Base-by-base conservation (phyloP, 306 rosid genomes). In the Astragalus glycyphyllos region DNA sequence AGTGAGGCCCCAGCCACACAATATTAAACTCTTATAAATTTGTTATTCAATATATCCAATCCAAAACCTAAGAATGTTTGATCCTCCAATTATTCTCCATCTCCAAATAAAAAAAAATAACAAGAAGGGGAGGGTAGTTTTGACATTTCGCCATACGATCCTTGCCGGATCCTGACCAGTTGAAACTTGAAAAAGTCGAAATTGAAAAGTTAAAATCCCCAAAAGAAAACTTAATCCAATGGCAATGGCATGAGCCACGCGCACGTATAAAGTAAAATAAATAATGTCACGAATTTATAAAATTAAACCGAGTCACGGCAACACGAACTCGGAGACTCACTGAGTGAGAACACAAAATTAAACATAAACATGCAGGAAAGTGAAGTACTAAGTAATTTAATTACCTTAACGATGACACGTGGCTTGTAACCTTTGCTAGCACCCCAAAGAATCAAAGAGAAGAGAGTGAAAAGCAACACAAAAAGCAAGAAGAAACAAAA, bases 381-480 rank as follows among this genome's bases (percentile, higher is more conserved):
- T 4, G 8, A 17, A 11, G 11, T 14, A 26, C 4, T 26, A 17
- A 11, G 11, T 14, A 26, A 4, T 26, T 26, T 26, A 4, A 0
- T 38, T 69, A 92, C 97, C 98, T 87, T 79, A 6, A 94, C 77
- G 2, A 42, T 4, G 70, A 90, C 65, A 6, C 49, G 51, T 3
- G 98, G 98, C 58, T 48, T 59, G 80, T 83, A 90, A 59, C 80
- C 80, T 82, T 80, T 94, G 80, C 96, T 90, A n/a, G 97, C 92
- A 4, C 90, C 97, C 97, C 98, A 94, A 4, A 94, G 90, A 9
- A 90, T 89, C 45, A 94, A 14, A 0, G 96, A 86, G 74, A 94
- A 94, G 5, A 63, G 14, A 0, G 93, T 64, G 77, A 94, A 90
- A 6, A 94, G 87, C 4, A 73, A 2, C 0, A 84, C 55, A 40